phyloP scores from a whole-genome alignment of 768 basidiomycete genomes.

The Cyclocybe aegerita region DNA sequence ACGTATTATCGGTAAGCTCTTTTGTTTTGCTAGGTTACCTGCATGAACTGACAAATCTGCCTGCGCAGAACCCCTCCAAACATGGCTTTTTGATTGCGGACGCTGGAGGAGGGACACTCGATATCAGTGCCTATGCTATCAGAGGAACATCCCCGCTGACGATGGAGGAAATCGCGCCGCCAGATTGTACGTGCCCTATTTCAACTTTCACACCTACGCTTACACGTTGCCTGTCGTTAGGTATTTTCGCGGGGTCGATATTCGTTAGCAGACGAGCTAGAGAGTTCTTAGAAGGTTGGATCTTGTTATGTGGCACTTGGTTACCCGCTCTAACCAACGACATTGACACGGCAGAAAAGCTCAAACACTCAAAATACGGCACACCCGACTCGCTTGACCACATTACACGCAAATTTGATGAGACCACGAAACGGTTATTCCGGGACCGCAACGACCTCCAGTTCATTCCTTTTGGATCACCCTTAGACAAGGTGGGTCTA shows the following conservation, averaged over 20 bases:
- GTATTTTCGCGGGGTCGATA: slow-evolving; percentile 80
- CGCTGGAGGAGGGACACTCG: slow-evolving; percentile 79
- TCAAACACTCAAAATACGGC: slow-evolving; percentile 72
- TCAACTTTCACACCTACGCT: neutral
- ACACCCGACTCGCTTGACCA: slow-evolving; percentile 71
- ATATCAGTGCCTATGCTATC: slow-evolving; percentile 80
- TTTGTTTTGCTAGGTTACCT: neutral
- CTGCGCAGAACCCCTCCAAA: slow-evolving; percentile 61
- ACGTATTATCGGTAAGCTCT: slow-evolving; percentile 65
- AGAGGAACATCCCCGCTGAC: slow-evolving; percentile 67
- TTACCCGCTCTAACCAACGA: slow-evolving; percentile 3
- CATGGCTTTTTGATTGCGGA: slow-evolving; percentile 81
- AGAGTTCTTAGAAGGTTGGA: slow-evolving; percentile 66
- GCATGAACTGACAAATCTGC: slow-evolving; percentile 1
- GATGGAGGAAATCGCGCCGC: slow-evolving; percentile 82
- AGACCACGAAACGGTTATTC: slow-evolving; percentile 80
- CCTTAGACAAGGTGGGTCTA: slow-evolving; percentile 56
- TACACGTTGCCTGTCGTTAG: slow-evolving; percentile 28
- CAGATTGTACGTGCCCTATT: slow-evolving; percentile 57
- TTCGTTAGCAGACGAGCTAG: slow-evolving; percentile 78
- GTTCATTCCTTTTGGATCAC: slow-evolving; percentile 76
- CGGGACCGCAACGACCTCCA: slow-evolving; percentile 66
- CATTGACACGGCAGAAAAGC: slow-evolving; percentile 50
- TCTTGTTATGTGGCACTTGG: neutral
- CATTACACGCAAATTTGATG: slow-evolving; percentile 78